Conservation (phyloP, 202 grass and related monocot genomes). For the Eragrostis tef region DNA sequence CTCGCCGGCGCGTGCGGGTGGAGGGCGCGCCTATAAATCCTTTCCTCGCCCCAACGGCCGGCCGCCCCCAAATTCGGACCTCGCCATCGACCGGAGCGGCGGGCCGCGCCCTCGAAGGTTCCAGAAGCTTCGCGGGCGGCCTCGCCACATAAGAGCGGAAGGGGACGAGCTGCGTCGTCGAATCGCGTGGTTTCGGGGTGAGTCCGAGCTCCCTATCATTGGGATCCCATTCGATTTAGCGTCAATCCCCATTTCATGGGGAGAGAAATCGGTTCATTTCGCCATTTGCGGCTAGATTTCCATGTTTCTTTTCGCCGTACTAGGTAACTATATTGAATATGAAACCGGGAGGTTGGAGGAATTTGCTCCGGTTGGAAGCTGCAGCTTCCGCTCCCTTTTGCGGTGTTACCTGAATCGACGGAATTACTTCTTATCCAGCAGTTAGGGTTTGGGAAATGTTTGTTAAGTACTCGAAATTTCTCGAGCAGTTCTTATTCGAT, state of each 20-base stretch:
- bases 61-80: conserved; percentile 17
- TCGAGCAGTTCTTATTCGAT: not conserved
- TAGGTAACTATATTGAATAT: not conserved
- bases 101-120: not conserved
- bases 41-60: conserved; percentile 7
- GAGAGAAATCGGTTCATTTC: not conserved
- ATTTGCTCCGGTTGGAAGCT: conserved; percentile 1
- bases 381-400: not conserved
- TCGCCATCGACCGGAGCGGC: conserved; percentile 41
- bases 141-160: not conserved
- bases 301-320: not conserved
- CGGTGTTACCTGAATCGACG: not conserved
- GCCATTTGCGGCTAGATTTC: not conserved
- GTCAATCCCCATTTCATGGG: not conserved
- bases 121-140: conserved; percentile 2
- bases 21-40: conserved; percentile 47
- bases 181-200: conserved; percentile 4
- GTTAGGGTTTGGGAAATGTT: conserved; percentile 39
- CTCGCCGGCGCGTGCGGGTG: conserved; percentile 21
- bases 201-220: not conserved
- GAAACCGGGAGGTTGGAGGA: not conserved
- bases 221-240: conserved; percentile 39
- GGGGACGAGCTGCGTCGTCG: not conserved
- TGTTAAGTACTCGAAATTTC: not conserved
- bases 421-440: conserved; percentile 6